A percentile compares a stretch with the other conserved stretches of the same genome.
Conservation (phyloP, 345 rosid species). For the Populus nigra region DNA sequence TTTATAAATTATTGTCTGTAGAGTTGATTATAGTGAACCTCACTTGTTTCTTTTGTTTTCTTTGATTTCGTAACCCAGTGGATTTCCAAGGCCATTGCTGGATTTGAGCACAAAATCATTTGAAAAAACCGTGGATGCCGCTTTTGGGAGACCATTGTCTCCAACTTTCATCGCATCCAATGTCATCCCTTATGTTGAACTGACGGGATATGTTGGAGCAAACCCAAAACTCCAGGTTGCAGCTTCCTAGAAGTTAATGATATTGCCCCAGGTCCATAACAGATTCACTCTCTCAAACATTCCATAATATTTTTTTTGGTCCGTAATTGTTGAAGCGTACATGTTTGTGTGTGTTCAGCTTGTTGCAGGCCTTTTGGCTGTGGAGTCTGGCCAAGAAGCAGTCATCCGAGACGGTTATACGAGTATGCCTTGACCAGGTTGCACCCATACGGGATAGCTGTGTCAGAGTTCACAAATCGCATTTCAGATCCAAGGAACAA, state of each 20-base stretch:
- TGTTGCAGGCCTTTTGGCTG: constrained; percentile 72
- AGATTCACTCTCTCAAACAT: neutral
- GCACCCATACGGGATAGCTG: constrained; percentile 32
- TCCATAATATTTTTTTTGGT: neutral
- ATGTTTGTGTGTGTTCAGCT: constrained; percentile 32
- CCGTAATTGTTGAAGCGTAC: neutral
- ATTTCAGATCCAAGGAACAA: constrained; percentile 38
- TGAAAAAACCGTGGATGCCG: constrained; percentile 50
- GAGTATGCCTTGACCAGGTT: constrained; percentile 30
- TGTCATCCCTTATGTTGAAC: constrained; percentile 71
- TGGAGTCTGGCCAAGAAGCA: constrained; percentile 81
- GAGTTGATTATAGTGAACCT: no score
- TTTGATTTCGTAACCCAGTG: no score
- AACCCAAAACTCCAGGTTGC: constrained; percentile 46
- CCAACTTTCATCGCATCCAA: constrained; percentile 76
- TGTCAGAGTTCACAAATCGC: constrained; percentile 40
- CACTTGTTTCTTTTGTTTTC: no score
- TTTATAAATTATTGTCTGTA: no score
- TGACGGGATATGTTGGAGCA: constrained; percentile 77
- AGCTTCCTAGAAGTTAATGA: constrained; percentile 43
- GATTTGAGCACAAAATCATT: constrained; percentile 59
- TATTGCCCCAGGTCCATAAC: no score
- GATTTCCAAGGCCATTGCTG: constrained; percentile 57
- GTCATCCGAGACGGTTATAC: constrained; percentile 58
- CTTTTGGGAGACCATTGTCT: constrained; percentile 42